Evolutionary conservation across 805 yeast species (phyloP), one percentile per base, ranked within the genome.

Genomic region (Saccharomyces jurei): DNA sequence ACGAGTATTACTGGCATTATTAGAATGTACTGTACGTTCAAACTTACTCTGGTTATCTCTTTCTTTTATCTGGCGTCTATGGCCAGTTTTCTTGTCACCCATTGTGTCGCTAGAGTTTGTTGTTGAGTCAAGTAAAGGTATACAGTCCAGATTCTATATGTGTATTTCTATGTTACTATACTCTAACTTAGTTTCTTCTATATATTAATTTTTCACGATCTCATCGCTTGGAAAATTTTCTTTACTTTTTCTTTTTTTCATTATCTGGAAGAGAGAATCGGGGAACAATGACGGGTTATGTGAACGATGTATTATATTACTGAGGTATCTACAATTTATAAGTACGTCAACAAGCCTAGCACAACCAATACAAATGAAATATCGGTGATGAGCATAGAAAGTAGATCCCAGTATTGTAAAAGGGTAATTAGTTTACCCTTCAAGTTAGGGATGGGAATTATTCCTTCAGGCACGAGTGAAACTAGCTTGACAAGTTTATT

Each of bases 401-500:
- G 50, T n/a, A 70, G 69, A 53, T 66, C 69, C 64, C 69, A 66
- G 55, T 68, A 67, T 49, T 67, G 70, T 41, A 68, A 47, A 4
- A 57, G 60, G 41, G 59, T 50, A 11, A 63, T 54, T 13, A 63
- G 56, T 51, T 63, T 67, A 11, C 69, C 69, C 44, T 57, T 65
- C 27, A 69, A 30, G 49, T 68, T 58, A 11, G 59, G 32, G 44
- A 70, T 61, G 30, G 72, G 73, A 10, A 70, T 44, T 1, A 69
- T 58, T 6, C 70, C 71, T 25, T 66, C 70, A n/a, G 74, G 74
- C 36, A 70, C 59, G 54, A 70, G 56, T 9, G 69, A 60, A 17
- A 65, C 58, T 17, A 68, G 52, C 51, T 65, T 64, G 27, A 67
- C 60, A 26, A 70, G 61, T 53, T 62, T 69, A 32, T 67, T 66